Evolutionary conservation across 1,139 yeast species (phyloP), one percentile per base, ranked within the genome.

Genomic region (Wickerhamomyces sp.): DNA sequence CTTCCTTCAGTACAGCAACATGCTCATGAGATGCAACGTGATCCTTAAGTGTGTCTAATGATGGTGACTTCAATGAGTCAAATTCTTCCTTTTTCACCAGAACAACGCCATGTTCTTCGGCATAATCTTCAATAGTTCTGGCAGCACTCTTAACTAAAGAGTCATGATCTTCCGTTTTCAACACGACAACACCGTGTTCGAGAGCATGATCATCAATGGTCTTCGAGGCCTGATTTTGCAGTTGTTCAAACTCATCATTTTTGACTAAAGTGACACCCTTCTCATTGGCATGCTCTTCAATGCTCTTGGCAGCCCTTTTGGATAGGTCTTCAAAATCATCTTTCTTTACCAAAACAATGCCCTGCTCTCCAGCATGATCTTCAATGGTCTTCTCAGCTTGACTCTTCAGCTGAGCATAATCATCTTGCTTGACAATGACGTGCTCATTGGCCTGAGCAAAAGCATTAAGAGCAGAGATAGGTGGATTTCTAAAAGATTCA

Each of bases 131-230:
- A 19, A 47, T 35, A 13, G 32, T 19, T 20, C 20, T 30, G 12
- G 32, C 26, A 4, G 67, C 64, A 19, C 47, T 49, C 13, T 40
- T 37, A 27, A 45, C 31, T 30, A 65, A 48, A 7, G 48, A 48
- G 7, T 56, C 50, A 40, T 60, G 59, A 10, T 62, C 64, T 20
- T 44, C 42, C 13, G 36, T 41, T 19, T 46, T 37, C 7, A 71
- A 30, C 3, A 72, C 14, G 6, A 24, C 27, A 24, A 24, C 27
- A 24, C 27, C 27, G n/a, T 24, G 27, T 12, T 24, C 27, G 13
- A 21, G 24, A 21, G 28, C 28, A 12, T 25, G 28, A 7, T 25
- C 28, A 7, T 25, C 28, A 7, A 25, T 25, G 7, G 28, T 25
- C 13, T 25, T 25, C 8, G 7, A 6, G 5, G 28, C 28, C 7